Percentiles rank a stretch among this genome's conserved stretches.
Conservation (phyloP, 75 land plant species). For the Cunninghamia lanceolata region DNA sequence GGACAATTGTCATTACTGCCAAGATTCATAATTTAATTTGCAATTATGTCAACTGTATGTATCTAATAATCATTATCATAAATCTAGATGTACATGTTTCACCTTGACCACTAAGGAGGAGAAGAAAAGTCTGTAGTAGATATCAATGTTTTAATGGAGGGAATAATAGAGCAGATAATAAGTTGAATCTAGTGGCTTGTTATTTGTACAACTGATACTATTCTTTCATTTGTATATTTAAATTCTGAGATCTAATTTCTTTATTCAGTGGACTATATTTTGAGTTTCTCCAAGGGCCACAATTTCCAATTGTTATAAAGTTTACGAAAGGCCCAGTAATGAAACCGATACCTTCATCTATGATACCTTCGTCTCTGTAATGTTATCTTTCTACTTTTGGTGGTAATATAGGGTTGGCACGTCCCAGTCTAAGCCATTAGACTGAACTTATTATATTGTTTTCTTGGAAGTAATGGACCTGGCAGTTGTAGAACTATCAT, state of each 20-base stretch:
- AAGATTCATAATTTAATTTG: too few relatives aligned
- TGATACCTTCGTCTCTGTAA: background rate
- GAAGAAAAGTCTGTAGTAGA: background rate
- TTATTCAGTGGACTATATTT: background rate
- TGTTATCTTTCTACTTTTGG: background rate
- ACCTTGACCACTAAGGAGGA: background rate
- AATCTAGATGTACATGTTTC: too few relatives aligned
- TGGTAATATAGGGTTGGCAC: background rate
- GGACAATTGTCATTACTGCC: too few relatives aligned
- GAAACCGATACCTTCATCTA: background rate
- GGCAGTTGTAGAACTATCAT: background rate
- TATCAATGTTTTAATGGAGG: background rate
- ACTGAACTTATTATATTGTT: background rate
- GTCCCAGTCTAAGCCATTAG: background rate
- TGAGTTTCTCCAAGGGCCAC: background rate
- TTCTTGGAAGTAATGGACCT: background rate
- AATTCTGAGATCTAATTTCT: background rate
- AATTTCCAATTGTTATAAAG: background rate
- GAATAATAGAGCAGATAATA: background rate
- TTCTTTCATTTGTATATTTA: background rate
- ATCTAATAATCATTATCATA: too few relatives aligned
- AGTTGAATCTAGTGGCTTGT: background rate
- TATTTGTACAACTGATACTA: too few relatives aligned
- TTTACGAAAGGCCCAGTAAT: background rate
- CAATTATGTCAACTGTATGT: too few relatives aligned